Evolutionary conservation across 345 rosid species (phyloP), one percentile per base, ranked within the genome.

Genomic region (Eucalyptus cloeziana): DNA sequence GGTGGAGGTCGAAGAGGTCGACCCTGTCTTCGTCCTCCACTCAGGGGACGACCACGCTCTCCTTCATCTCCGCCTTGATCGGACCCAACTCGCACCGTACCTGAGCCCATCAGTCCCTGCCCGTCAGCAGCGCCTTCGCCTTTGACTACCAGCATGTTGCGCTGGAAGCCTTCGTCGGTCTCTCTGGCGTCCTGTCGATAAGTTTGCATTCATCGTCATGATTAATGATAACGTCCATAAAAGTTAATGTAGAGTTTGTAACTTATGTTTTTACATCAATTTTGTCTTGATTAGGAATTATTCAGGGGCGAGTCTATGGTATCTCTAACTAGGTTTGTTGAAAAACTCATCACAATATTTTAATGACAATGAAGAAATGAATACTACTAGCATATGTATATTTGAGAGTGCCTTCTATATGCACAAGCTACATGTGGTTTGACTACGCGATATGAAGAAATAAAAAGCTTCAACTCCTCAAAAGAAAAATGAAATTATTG

Each of bases 121-220:
- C 27, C 67, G 27, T 27, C 16, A 6, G 15, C 15, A 5, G 67
- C 31, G 3, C 15, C 67, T 60, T 60, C 5, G 27, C 52, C 88
- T 4, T 14, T 47, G 45, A 58, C 64, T 83, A 62, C 27, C 25
- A 45, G 56, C 8, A 43, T 62, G 88, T 10, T 62, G 40, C 21
- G 25, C 88, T 62, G 81, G 13, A 94, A 43, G 2, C 89, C 92
- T 2, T 93, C 92, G 3, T 94, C 94, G 5, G 91, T 93, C 89
- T 94, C 95, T 11, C 89, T 90, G 6, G 85, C 90, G 49, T 94
- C 92, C 93, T 91, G 86, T 71, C 7, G 2, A 44, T 17, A 9
- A 33, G 25, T 17, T 3, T 19, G 25, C 24, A 69, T 69, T n/a
- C 10, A 2, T 11, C 8, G 4, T 30, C 71, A 4, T 14, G 10